phyloP scores from a whole-genome alignment of 2,329 filamentous ascomycete species.

The Ophiostoma ips region DNA sequence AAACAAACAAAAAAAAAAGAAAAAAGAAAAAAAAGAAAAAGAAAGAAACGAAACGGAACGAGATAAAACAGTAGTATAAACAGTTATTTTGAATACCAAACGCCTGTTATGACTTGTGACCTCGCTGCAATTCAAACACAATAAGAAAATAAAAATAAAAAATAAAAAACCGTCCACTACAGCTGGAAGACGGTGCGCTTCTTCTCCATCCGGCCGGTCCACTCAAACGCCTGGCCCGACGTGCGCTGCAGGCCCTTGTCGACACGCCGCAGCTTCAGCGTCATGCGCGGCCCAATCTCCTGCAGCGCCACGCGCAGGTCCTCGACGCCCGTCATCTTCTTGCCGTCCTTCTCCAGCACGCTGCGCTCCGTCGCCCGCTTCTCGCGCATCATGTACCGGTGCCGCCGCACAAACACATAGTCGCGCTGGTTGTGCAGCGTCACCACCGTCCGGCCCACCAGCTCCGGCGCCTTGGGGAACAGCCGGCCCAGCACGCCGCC shows the following conservation, averaged over 20 bases:
- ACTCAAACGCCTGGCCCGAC: constrained; percentile 69
- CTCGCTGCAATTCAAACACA: neutral
- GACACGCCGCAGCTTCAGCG: constrained; percentile 76
- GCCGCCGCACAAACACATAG: constrained; percentile 83
- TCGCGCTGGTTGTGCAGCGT: constrained; percentile 92
- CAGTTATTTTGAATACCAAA: no score
- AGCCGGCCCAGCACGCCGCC: constrained; percentile 71
- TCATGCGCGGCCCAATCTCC: constrained; percentile 62
- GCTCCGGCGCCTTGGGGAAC: constrained; percentile 58
- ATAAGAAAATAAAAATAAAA: neutral
- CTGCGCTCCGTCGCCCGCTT: constrained; percentile 78
- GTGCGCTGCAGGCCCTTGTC: constrained; percentile 67
- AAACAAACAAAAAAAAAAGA: neutral
- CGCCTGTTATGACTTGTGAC: neutral
- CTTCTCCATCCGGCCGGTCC: constrained; percentile 94
- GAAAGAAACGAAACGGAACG: no score
- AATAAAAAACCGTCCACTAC: constrained; percentile 24
- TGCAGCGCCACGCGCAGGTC: constrained; percentile 76
- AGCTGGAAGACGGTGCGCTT: constrained; percentile 85
- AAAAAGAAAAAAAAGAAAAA: neutral
- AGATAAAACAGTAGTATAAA: neutral
- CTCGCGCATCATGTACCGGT: constrained; percentile 86
- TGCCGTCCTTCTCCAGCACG: constrained; percentile 68
- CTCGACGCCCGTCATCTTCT: constrained; percentile 72
- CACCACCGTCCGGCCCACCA: constrained; percentile 77